phyloP scores from a whole-genome alignment of 495 filamentous ascomycete species.

The Margaritispora aquatica region DNA sequence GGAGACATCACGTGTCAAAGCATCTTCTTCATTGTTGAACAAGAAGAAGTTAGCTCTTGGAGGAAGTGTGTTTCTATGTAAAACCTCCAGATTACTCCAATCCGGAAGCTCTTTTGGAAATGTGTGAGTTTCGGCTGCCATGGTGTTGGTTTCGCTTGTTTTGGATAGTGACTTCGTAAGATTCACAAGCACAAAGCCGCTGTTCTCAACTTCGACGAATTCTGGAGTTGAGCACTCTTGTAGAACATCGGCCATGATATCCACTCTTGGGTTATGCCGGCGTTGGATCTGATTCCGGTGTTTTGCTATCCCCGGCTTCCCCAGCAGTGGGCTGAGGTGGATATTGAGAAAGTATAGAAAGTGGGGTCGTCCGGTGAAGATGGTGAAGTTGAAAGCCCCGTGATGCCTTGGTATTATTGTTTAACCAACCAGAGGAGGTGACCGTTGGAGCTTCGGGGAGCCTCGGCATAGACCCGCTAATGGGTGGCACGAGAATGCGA shows the following conservation, averaged over 20 bases:
- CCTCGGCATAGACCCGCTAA: neutral
- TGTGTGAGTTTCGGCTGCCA: slow-evolving; percentile 17
- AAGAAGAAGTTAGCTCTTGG: slow-evolving; percentile 56
- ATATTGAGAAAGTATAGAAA: neutral
- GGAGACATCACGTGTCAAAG: slow-evolving; percentile 23
- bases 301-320: neutral
- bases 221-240: neutral
- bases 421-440: neutral
- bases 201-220: neutral
- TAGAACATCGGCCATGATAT: neutral
- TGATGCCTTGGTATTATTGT: neutral
- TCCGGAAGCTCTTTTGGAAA: slow-evolving; percentile 28
- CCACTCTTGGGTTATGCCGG: neutral
- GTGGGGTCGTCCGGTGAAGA: neutral
- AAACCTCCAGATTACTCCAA: slow-evolving; percentile 54
- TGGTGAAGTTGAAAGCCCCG: neutral
- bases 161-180: neutral
- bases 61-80: slow-evolving; percentile 57
- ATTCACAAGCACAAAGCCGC: neutral
- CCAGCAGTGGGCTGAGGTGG: neutral
- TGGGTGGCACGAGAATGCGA: neutral
- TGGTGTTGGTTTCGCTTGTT: neutral
- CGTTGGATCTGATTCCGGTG: neutral
- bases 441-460: neutral
- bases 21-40: slow-evolving; percentile 32